Percentiles rank a stretch among this genome's conserved stretches.
Conservation (phyloP, 345 rosid genomes). For the Ailanthus altissimus region DNA sequence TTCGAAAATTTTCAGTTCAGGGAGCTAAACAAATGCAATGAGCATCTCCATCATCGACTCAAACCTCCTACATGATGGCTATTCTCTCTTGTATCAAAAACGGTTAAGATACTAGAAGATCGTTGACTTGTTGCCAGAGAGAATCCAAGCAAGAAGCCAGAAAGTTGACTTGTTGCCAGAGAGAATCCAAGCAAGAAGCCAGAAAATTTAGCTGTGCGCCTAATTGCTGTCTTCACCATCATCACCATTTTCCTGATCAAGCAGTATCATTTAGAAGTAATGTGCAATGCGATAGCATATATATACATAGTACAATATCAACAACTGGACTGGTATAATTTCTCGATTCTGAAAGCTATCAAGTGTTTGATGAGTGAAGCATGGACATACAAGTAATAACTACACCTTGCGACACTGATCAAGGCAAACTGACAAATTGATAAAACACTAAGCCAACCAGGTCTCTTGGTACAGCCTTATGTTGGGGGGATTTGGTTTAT, state of each 20-base stretch:
- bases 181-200: background rate
- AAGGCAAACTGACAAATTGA: background rate
- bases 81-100: background rate
- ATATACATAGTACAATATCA: background rate
- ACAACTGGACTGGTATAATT: background rate
- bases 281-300: background rate
- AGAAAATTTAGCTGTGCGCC: background rate
- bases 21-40: background rate
- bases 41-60: slow-evolving; percentile 3
- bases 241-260: slow-evolving; percentile 14
- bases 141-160: background rate
- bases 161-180: background rate
- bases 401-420: background rate
- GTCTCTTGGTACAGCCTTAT: background rate
- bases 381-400: background rate
- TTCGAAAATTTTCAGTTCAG: background rate
- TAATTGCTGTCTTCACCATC: background rate
- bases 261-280: background rate
- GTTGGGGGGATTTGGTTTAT: background rate
- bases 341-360: background rate
- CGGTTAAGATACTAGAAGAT: background rate
- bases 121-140: background rate
- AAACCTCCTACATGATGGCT: background rate
- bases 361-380: too few species aligned
- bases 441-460: background rate